Evolutionary conservation across 2,329 filamentous ascomycete species (phyloP), one percentile per base, ranked within the genome.

Genomic region (Fusarium vanettenii): DNA sequence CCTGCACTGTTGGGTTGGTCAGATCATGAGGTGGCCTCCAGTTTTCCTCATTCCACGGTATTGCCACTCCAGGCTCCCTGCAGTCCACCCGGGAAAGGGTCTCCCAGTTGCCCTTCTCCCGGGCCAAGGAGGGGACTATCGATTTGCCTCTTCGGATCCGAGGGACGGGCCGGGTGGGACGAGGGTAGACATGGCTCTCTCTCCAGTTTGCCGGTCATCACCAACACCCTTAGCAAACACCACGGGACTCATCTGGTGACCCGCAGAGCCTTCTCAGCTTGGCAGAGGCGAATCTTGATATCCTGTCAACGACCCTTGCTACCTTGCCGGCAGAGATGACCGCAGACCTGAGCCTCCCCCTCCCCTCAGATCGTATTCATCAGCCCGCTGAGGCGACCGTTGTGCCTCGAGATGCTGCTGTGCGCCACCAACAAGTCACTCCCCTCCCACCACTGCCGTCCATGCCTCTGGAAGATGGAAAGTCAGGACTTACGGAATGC

Each of bases 121-220:
- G 56, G 31, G 25, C 6, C 33, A 64, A 43, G 33, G 50, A 66
- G 27, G 50, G 29, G 39, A 16, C 61, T 57, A 18, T 60, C 39
- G 45, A 48, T 41, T 69, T 65, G 43, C 48, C 55, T 70, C 52
- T 31, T 75, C 69, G 45, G 69, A 71, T 72, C 67, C 48, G 69
- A 73, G 72, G 72, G 68, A 60, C 72, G 72, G 72, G 33, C 72
- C 72, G 71, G 55, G 48, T 66, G 71, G 71, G 67, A 67, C 61
- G 67, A 73, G 43, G 10, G 35, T 45, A 67, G 52, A 64, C 67
- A 65, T 56, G 60, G 66, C 50, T 66, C 29, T 39, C 16, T 39
- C 35, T 37, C 35, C 16, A 35, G 37, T 48, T 60, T 29, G 45
- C n/a, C 33, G 20, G 16, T 41, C 20, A 22, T 52, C 22, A 70